A percentile compares a stretch with the other conserved stretches of the same genome.
Conservation (phyloP, 805 yeast species). For the Myxozyma geophila region DNA sequence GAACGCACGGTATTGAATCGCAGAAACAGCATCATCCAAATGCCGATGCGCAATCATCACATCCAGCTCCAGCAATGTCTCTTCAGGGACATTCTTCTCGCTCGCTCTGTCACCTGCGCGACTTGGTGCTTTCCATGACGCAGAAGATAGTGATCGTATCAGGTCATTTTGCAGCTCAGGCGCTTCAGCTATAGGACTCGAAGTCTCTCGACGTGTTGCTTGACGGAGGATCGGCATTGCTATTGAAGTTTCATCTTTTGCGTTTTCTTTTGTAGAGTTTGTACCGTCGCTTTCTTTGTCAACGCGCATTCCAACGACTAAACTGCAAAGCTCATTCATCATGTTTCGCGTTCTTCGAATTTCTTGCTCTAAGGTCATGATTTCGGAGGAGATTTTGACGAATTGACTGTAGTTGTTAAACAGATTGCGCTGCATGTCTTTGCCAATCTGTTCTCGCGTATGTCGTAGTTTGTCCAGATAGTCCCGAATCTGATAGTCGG, state of each 20-base stretch:
- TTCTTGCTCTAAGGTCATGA: slow-evolving; percentile 30
- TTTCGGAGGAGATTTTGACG: slow-evolving; percentile 33
- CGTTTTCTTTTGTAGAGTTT: background rate
- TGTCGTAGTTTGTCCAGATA: slow-evolving; percentile 26
- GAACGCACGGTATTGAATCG: slow-evolving; percentile 36
- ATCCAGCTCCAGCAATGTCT: slow-evolving; percentile 65
- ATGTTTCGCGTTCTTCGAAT: slow-evolving; percentile 28
- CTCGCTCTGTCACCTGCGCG: background rate
- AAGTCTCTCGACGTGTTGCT: slow-evolving; percentile 9
- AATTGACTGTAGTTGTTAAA: slow-evolving; percentile 34
- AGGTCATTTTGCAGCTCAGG: background rate
- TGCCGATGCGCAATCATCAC: slow-evolving; percentile 63
- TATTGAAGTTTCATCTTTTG: background rate
- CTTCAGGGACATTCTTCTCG: slow-evolving; percentile 49
- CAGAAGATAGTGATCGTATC: slow-evolving; percentile 13
- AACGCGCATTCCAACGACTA: slow-evolving; percentile 23
- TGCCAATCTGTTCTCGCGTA: slow-evolving; percentile 25
- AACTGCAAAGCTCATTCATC: slow-evolving; percentile 28
- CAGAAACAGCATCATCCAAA: slow-evolving; percentile 50
- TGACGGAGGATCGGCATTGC: slow-evolving; percentile 28
- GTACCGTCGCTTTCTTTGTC: background rate
- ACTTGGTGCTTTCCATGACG: background rate
- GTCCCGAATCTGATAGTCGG: slow-evolving; percentile 33
- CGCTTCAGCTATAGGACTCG: slow-evolving; percentile 2
- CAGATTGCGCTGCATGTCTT: slow-evolving; percentile 34